phyloP scores from a whole-genome alignment of 2,329 filamentous ascomycete genomes.

The Sporothrix pallida region DNA sequence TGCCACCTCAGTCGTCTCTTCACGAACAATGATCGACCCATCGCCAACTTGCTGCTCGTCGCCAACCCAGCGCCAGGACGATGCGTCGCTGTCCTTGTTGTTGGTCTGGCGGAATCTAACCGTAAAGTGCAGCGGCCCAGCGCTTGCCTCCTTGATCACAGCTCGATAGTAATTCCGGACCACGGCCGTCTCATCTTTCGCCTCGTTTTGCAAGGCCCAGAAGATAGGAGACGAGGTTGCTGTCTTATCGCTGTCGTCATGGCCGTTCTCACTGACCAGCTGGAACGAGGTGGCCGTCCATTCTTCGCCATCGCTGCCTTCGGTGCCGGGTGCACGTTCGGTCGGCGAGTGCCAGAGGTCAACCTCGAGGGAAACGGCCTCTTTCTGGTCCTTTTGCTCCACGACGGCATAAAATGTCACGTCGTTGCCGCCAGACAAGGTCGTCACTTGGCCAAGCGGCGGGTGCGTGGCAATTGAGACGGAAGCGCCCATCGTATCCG shows the following conservation, averaged over 20 bases:
- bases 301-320: conserved; percentile 37
- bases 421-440: conserved; percentile 57
- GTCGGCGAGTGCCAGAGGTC: conserved; percentile 69
- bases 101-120: conserved; percentile 67
- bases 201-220: conserved; percentile 52
- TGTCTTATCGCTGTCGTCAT: conserved; percentile 34
- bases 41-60: conserved; percentile 68
- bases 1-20: conserved; percentile 45
- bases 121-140: conserved; percentile 65
- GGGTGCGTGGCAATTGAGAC: conserved; percentile 60
- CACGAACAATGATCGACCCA: conserved; percentile 61
- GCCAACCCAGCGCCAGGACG: conserved; percentile 72
- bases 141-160: conserved; percentile 46
- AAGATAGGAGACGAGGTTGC: conserved; percentile 49
- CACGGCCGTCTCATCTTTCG: conserved; percentile 42
- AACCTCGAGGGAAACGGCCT: conserved; percentile 77
- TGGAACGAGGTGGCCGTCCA: conserved; percentile 59
- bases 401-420: conserved; percentile 72
- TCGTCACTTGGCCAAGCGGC: conserved; percentile 72
- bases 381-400: conserved; percentile 67
- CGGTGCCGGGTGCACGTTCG: conserved; percentile 54
- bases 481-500: conserved; percentile 29
- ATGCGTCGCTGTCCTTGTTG: conserved; percentile 70
- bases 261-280: conserved; percentile 34
- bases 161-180: conserved; percentile 61